Evolutionary conservation across 768 basidiomycete species (phyloP).

Genomic region (Phaeotremella skinneri): DNA sequence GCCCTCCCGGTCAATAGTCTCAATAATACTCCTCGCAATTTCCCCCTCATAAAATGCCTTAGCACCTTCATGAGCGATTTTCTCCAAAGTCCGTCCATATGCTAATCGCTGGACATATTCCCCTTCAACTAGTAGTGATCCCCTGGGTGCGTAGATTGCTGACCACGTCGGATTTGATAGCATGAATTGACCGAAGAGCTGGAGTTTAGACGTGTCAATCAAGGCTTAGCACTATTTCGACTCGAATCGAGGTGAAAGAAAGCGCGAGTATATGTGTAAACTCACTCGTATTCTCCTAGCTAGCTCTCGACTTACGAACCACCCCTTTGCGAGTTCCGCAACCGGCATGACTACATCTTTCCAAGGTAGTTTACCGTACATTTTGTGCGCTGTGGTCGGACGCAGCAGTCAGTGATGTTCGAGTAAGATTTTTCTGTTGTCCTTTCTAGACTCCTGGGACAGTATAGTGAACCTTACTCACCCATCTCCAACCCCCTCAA

Average conservation of each 20-base stretch:
- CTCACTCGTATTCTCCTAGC: constrained; percentile 68
- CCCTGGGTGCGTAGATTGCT: constrained; percentile 76
- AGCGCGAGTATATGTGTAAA: not conserved
- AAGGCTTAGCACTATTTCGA: constrained; percentile 1
- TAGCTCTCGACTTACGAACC: constrained; percentile 75
- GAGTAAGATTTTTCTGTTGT: not conserved
- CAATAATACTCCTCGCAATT: constrained; percentile 74
- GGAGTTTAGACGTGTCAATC: constrained; percentile 1
- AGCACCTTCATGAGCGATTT: constrained; percentile 72
- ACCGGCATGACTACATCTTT: constrained; percentile 70
- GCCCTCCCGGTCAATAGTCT: constrained; percentile 67
- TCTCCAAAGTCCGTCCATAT: constrained; percentile 70
- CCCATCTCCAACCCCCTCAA: constrained; percentile 74
- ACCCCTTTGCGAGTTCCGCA: constrained; percentile 70
- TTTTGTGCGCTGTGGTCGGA: constrained; percentile 66
- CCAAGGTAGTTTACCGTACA: constrained; percentile 84
- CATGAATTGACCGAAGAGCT: constrained; percentile 47
- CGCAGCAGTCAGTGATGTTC: not conserved
- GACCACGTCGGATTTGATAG: constrained; percentile 64
- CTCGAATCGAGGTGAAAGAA: constrained; percentile 14
- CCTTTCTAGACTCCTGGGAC: not conserved
- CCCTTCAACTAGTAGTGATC: constrained; percentile 68
- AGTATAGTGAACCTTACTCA: constrained; percentile 25
- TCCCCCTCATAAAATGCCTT: constrained; percentile 68
- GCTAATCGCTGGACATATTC: constrained; percentile 70